phyloP scores from a whole-genome alignment of 2,329 filamentous ascomycete species.

The Chaetomium sp. region DNA sequence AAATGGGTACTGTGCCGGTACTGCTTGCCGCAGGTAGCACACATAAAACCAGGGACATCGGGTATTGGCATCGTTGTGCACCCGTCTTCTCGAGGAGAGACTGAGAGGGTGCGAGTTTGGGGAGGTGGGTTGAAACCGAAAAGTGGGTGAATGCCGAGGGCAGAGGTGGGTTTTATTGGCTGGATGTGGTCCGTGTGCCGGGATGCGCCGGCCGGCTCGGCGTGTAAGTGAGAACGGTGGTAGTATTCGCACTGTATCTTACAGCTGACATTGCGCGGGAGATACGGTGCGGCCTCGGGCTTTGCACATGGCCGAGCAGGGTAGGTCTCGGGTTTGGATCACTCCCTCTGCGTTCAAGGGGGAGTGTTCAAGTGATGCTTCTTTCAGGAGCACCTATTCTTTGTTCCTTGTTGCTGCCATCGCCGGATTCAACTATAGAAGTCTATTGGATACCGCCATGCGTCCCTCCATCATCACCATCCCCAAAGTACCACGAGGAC shows the following conservation, averaged over 20 bases:
- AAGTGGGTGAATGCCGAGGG: neutral
- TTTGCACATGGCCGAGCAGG: neutral
- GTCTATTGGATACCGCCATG: neutral
- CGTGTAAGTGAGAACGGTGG: neutral
- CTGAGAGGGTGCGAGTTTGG: neutral
- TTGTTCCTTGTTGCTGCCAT: too few relatives aligned
- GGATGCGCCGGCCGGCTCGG: neutral
- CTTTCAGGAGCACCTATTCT: too few relatives aligned
- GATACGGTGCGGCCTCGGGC: neutral
- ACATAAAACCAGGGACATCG: neutral
- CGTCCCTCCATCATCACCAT: neutral
- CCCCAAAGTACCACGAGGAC: too few relatives aligned
- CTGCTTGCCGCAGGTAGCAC: slow-evolving; percentile 1
- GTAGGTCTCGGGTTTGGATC: neutral
- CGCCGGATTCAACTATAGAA: neutral
- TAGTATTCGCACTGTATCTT: neutral
- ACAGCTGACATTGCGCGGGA: too few relatives aligned
- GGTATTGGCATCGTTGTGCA: neutral
- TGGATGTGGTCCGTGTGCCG: neutral
- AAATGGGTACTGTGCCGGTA: slow-evolving; percentile 10
- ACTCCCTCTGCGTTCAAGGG: too few relatives aligned
- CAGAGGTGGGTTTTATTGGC: neutral
- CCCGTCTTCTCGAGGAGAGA: neutral
- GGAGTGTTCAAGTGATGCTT: too few relatives aligned
- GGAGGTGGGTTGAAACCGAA: neutral